phyloP scores from a whole-genome alignment of 2,329 filamentous ascomycete genomes.

The Cercospora sp. region DNA sequence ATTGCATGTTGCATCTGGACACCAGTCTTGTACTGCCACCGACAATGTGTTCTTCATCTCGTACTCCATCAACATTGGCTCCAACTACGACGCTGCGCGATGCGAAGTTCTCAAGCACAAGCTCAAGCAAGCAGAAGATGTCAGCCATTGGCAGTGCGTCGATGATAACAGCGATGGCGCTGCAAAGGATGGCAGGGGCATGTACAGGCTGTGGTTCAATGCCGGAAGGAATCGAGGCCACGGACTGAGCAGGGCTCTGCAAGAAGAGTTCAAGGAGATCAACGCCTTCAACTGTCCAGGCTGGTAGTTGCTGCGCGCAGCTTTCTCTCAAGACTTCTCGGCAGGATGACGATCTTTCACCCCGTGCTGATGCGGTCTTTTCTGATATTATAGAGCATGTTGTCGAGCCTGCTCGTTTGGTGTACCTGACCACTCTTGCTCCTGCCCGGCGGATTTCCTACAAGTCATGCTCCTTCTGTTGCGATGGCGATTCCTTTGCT shows the following conservation, averaged over 20 bases:
- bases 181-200: neutral
- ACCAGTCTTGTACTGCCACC: conserved; percentile 11
- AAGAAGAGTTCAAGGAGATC: conserved; percentile 5
- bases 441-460: neutral
- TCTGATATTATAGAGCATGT: neutral
- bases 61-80: conserved; percentile 10
- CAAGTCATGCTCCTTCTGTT: neutral
- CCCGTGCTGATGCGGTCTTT: neutral
- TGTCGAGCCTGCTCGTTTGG: neutral
- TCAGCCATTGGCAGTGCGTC: conserved; percentile 10
- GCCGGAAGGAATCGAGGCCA: neutral
- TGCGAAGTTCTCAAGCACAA: neutral
- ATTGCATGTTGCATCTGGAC: neutral
- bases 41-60: conserved; percentile 14
- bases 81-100: neutral
- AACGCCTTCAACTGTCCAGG: conserved; percentile 17
- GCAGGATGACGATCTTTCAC: neutral
- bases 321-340: neutral
- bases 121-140: neutral
- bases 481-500: neutral
- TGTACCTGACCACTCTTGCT: neutral
- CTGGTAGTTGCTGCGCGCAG: neutral
- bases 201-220: conserved; percentile 9
- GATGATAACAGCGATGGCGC: conserved; percentile 3
- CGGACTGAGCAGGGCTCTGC: neutral